Evolutionary conservation across 2,329 filamentous ascomycete species (phyloP).

Genomic region (Neospermospora avenae): DNA sequence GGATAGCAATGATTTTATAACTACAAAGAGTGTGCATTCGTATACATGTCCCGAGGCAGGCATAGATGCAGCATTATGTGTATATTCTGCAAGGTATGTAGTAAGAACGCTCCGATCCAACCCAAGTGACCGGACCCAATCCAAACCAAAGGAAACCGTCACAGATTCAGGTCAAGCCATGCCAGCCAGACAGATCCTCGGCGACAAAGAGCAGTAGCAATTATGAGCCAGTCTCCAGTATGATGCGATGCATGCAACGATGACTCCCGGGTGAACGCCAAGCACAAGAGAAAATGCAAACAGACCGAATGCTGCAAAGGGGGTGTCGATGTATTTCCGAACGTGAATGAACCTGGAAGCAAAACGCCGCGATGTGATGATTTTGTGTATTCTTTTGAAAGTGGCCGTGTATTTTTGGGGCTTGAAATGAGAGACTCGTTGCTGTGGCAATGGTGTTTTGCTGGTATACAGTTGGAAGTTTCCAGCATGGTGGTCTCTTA

Average conservation of each 20-base stretch:
- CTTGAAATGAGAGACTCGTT: not conserved
- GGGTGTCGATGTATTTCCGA: conserved; percentile 1
- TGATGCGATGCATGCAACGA: not conserved
- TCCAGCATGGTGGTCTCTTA: not conserved
- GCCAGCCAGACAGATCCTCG: not conserved
- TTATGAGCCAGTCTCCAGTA: too few species aligned
- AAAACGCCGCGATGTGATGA: not conserved
- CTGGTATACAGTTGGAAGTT: not conserved
- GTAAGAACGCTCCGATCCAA: too few species aligned
- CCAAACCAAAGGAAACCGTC: not conserved
- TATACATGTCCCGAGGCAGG: too few species aligned
- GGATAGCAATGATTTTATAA: too few species aligned
- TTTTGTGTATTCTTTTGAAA: not conserved
- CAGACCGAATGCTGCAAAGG: not conserved
- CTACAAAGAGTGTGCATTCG: too few species aligned
- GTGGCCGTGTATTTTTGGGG: not conserved
- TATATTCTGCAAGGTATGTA: too few species aligned
- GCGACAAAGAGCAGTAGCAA: too few species aligned
- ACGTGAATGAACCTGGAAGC: not conserved
- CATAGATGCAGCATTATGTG: too few species aligned
- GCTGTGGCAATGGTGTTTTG: not conserved
- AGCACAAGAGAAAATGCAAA: not conserved
- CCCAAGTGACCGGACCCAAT: not conserved
- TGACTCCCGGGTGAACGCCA: not conserved
- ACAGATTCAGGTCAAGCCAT: not conserved